Percentiles rank a stretch among this genome's conserved stretches.
phyloP scores from a whole-genome alignment of 306 rosid species.

The Fagus sylvatica region DNA sequence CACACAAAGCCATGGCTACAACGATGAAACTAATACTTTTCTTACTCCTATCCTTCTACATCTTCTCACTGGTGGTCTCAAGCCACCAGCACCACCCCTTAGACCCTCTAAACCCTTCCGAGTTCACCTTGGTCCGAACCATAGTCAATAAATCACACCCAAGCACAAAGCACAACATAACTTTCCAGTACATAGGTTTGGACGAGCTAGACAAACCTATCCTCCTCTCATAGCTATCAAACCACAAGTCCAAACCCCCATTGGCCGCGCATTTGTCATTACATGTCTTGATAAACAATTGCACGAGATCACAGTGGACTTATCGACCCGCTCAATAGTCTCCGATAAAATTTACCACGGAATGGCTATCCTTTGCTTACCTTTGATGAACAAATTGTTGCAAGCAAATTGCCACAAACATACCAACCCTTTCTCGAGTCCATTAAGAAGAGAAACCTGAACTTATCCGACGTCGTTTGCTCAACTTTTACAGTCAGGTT shows the following conservation, averaged over 20 bases:
- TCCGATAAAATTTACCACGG: not conserved
- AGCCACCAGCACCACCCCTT: slow-evolving; percentile 7
- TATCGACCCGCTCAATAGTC: not conserved
- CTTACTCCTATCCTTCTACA: not conserved
- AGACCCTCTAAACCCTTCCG: not conserved
- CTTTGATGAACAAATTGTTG: slow-evolving; percentile 8
- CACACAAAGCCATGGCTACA: not conserved
- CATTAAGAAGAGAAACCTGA: slow-evolving; percentile 31
- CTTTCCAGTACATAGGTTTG: slow-evolving; percentile 5
- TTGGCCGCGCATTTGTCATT: not conserved
- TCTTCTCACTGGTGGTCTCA: not conserved
- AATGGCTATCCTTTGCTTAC: slow-evolving; percentile 5
- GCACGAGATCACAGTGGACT: not conserved
- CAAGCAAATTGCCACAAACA: slow-evolving; percentile 16
- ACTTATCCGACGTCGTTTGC: slow-evolving; percentile 34
- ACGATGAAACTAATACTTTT: not conserved
- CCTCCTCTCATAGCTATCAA: not conserved
- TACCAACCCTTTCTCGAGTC: slow-evolving; percentile 29
- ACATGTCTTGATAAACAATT: not conserved
- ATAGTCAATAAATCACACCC: not conserved
- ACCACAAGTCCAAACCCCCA: not conserved
- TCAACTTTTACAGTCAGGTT: slow-evolving; percentile 31
- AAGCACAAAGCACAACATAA: not conserved
- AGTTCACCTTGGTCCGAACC: not conserved
- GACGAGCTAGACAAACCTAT: slow-evolving; percentile 1